A percentile compares a stretch with the other conserved stretches of the same genome.
phyloP scores from a whole-genome alignment of 2,329 filamentous ascomycete species.

The Paecilomyces sp. region DNA sequence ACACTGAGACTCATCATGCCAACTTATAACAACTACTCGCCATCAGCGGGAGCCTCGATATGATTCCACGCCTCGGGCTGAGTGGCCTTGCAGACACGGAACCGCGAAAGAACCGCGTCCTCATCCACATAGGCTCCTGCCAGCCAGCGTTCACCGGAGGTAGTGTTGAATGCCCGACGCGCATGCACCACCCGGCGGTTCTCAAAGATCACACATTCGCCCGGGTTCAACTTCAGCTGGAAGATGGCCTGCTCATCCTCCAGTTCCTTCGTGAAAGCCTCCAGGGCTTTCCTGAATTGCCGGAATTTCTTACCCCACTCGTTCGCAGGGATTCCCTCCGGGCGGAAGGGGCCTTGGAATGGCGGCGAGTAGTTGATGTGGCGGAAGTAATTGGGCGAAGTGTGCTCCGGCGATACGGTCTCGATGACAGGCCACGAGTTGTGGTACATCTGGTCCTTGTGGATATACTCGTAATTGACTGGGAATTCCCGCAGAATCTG shows the following conservation, averaged over 20 bases:
- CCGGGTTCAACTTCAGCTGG: conserved; percentile 66
- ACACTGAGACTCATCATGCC: not conserved
- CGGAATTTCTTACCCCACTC: conserved; percentile 14
- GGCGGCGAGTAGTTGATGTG: conserved; percentile 68
- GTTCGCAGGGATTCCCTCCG: not conserved
- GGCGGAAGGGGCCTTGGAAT: conserved; percentile 58
- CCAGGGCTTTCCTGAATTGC: conserved; percentile 38
- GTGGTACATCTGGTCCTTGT: conserved; percentile 57
- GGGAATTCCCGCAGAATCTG: conserved; percentile 34
- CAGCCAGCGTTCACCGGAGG: conserved; percentile 66
- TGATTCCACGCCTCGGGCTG: conserved; percentile 6
- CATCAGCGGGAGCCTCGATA: not conserved
- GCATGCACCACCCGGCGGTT: conserved; percentile 83
- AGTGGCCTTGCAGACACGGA: conserved; percentile 31
- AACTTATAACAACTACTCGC: not conserved
- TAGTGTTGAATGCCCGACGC: conserved; percentile 61
- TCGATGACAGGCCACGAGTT: conserved; percentile 52
- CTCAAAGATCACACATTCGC: conserved; percentile 90
- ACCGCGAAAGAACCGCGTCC: conserved; percentile 51
- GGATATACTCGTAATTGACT: conserved; percentile 62
- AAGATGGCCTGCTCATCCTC: conserved; percentile 55
- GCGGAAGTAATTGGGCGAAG: conserved; percentile 20
- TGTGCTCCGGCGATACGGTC: not conserved
- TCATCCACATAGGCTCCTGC: conserved; percentile 76
- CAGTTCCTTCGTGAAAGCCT: conserved; percentile 54